These are phyloP conservation scores for Naganishia cerealis DNA, from an alignment of 1,284 basidiomycete species.

Conservation along the genomic window DNA sequence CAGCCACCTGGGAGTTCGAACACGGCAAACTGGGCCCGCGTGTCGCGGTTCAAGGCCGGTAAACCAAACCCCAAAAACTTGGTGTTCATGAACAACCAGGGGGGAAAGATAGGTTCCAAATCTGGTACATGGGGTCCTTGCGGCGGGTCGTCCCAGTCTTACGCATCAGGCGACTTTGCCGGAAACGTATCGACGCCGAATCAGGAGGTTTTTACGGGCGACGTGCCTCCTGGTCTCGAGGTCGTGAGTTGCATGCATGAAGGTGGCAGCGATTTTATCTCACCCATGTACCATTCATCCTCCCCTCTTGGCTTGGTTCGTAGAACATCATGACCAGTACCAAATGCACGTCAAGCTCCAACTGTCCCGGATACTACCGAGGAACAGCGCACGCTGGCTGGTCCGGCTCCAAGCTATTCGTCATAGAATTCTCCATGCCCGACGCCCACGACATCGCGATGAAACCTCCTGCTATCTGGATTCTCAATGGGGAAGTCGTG, in stretches of 20 bases:
- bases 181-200: not conserved
- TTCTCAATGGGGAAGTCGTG: conserved; percentile 1
- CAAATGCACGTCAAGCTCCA: not conserved
- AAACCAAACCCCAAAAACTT: not conserved
- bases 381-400: not conserved
- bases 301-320: too few species aligned
- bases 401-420: conserved; percentile 3
- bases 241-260: not conserved
- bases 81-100: conserved; percentile 2
- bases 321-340: not conserved
- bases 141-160: not conserved
- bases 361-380: not conserved
- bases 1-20: not conserved
- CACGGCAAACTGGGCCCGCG: not conserved
- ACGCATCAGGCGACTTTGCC: not conserved
- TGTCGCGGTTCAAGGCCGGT: not conserved
- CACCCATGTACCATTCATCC: too few species aligned
- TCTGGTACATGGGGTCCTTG: not conserved
- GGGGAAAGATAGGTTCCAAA: not conserved
- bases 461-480: not conserved
- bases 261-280: too few species aligned
- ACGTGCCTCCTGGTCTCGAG: not conserved
- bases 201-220: not conserved
- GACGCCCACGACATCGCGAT: not conserved
- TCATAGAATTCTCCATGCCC: not conserved